Percentiles rank a stretch among this genome's conserved stretches.
These are phyloP conservation scores for Neurospora sp. DNA, from an alignment of 495 filamentous ascomycete genomes.

Conservation along the genomic window DNA sequence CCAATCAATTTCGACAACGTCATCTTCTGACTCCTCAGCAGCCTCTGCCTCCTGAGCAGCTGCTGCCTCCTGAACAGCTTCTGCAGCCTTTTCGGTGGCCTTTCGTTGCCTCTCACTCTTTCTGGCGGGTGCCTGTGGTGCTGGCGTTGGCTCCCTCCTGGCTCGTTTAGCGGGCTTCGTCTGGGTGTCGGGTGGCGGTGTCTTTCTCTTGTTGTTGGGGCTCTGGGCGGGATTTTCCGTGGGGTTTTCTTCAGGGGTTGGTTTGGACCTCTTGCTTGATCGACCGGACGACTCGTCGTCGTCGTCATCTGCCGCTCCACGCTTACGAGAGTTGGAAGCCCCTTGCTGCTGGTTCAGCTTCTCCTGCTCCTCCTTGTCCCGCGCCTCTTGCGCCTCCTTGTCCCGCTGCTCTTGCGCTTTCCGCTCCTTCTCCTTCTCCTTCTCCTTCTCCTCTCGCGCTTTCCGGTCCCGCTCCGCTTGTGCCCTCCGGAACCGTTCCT, in stretches of 20 bases:
- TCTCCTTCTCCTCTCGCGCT: neutral
- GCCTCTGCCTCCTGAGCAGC: neutral
- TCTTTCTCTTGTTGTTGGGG: neutral
- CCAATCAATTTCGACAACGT: neutral
- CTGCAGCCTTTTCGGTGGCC: neutral
- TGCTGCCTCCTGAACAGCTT: neutral
- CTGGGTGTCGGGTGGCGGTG: neutral
- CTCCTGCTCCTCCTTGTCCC: no score
- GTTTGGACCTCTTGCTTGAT: neutral
- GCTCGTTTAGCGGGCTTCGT: neutral
- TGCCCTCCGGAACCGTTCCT: neutral
- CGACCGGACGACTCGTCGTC: neutral
- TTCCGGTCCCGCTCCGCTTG: neutral
- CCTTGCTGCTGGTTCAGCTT: neutral
- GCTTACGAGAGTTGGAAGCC: neutral
- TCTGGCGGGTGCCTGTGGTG: neutral
- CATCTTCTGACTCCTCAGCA: neutral
- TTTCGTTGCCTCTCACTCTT: neutral
- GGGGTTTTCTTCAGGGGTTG: neutral
- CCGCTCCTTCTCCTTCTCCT: neutral
- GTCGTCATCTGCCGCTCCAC: neutral
- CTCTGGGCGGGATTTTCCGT: neutral
- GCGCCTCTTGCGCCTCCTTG: neutral
- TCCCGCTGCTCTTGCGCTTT: neutral
- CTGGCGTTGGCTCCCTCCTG: neutral